These are phyloP conservation scores for Blastobotrys ciferrii DNA, from an alignment of 1,139 yeast species.

Conservation along the genomic window DNA sequence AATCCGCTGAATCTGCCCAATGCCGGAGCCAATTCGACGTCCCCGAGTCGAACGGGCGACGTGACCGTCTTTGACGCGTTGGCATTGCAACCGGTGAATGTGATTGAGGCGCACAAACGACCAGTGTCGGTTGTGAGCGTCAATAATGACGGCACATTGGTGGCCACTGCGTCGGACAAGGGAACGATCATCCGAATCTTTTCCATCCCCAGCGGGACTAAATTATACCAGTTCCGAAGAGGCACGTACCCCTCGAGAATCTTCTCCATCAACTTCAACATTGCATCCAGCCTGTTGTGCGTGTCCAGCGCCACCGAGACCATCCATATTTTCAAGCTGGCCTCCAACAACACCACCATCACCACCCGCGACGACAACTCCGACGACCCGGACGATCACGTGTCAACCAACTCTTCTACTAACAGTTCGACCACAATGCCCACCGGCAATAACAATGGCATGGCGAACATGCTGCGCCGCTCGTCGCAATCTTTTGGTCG, in stretches of 20 bases:
- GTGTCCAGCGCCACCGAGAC: slow-evolving; percentile 92
- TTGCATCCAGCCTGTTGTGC: slow-evolving; percentile 68
- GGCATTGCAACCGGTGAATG: slow-evolving; percentile 78
- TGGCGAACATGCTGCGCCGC: slow-evolving; percentile 38
- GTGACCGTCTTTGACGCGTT: slow-evolving; percentile 79
- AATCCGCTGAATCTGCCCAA: slow-evolving; percentile 36
- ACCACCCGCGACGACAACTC: background rate
- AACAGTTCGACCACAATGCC: background rate
- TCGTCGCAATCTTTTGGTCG: slow-evolving; percentile 61
- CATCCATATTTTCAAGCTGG: slow-evolving; percentile 75
- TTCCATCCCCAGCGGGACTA: slow-evolving; percentile 76
- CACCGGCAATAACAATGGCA: slow-evolving; percentile 15
- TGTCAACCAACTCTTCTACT: slow-evolving; percentile 8
- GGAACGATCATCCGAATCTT: slow-evolving; percentile 92
- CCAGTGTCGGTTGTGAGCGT: slow-evolving; percentile 75
- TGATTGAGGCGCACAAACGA: slow-evolving; percentile 90
- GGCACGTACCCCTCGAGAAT: slow-evolving; percentile 93
- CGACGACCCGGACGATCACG: slow-evolving; percentile 7
- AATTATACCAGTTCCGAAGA: slow-evolving; percentile 84
- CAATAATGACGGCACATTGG: slow-evolving; percentile 73
- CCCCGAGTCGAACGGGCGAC: slow-evolving; percentile 63
- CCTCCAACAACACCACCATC: background rate
- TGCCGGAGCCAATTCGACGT: slow-evolving; percentile 20
- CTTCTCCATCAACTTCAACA: slow-evolving; percentile 78
- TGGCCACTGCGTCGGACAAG: slow-evolving; percentile 93